A percentile compares a stretch with the other conserved stretches of the same genome.
These are phyloP conservation scores for Purpureocillium lavendulum DNA, from an alignment of 2,329 filamentous ascomycete genomes.

Conservation along the genomic window DNA sequence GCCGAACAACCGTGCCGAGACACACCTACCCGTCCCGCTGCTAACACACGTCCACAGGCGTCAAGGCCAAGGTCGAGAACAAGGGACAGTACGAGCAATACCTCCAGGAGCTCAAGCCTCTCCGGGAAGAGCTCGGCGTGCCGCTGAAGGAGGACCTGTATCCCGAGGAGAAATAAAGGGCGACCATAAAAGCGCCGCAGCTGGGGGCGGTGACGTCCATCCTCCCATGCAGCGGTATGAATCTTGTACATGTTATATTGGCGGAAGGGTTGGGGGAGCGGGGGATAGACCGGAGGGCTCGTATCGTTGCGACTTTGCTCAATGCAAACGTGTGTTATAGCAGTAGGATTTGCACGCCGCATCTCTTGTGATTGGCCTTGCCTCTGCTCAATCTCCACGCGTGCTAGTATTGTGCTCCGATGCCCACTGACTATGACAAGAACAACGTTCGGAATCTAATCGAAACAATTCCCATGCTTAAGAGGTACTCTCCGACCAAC, in stretches of 20 bases:
- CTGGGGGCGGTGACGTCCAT: background rate
- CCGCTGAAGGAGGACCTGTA: constrained; percentile 88
- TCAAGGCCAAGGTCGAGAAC: constrained; percentile 99
- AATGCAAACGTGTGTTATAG: constrained; percentile 22
- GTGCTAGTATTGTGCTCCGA: no score
- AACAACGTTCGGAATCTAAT: no score
- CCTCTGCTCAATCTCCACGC: no score
- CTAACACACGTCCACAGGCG: constrained; percentile 47
- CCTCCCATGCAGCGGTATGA: constrained; percentile 7
- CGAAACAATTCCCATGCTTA: no score
- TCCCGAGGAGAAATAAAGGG: constrained; percentile 50
- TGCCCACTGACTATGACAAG: no score
- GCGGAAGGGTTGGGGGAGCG: constrained; percentile 15
- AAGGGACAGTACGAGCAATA: constrained; percentile 95
- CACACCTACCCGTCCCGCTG: background rate
- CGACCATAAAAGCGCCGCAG: background rate
- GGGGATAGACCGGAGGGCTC: constrained; percentile 16
- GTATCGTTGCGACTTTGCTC: constrained; percentile 18
- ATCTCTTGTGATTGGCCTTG: constrained; percentile 11
- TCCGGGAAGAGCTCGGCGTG: constrained; percentile 90
- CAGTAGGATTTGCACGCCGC: constrained; percentile 11
- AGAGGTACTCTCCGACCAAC: no score
- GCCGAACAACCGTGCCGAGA: no score
- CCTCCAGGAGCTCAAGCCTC: constrained; percentile 82
- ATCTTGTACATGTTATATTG: constrained; percentile 29